Evolutionary conservation across 768 basidiomycete species (phyloP).

Genomic region (Xerocomellus chrysenteron): DNA sequence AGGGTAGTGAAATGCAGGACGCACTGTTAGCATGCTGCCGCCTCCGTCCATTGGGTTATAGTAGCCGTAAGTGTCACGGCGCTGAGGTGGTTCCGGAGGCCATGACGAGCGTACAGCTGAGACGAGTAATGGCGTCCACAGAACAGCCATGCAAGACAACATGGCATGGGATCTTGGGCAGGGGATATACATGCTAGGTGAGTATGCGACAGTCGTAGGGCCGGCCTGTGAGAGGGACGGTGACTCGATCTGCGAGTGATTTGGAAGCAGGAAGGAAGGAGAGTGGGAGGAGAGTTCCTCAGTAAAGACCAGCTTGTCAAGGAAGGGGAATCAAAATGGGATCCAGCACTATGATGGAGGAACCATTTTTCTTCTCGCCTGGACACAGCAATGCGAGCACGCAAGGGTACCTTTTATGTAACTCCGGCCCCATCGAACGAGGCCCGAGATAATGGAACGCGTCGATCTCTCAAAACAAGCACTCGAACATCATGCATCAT

Average conservation of each 20-base stretch:
- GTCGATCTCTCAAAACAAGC: background rate
- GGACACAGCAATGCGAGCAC: background rate
- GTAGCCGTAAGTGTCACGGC: constrained; percentile 45
- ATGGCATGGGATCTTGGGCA: background rate
- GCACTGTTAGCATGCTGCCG: constrained; percentile 71
- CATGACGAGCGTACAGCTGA: background rate
- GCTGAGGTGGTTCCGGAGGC: constrained; percentile 13
- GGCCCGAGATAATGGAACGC: no score
- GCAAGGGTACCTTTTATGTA: constrained; percentile 3
- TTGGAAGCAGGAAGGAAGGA: background rate
- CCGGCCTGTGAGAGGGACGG: background rate
- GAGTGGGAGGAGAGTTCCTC: background rate
- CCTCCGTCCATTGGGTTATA: constrained; percentile 55
- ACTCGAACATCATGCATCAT: background rate
- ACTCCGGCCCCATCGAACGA: background rate
- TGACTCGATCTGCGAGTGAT: background rate
- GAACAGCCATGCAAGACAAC: constrained; percentile 8
- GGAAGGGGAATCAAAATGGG: background rate
- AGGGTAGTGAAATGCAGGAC: constrained; percentile 21
- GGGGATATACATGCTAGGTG: constrained; percentile 1
- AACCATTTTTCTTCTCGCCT: background rate
- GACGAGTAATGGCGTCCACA: constrained; percentile 13
- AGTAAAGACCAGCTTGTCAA: constrained; percentile 6
- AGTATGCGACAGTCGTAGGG: background rate
- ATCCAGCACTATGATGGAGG: background rate